These are phyloP conservation scores for Cyclostephanos invisitatus DNA, from an alignment of 108 stramenopile species.

Conservation along the genomic window DNA sequence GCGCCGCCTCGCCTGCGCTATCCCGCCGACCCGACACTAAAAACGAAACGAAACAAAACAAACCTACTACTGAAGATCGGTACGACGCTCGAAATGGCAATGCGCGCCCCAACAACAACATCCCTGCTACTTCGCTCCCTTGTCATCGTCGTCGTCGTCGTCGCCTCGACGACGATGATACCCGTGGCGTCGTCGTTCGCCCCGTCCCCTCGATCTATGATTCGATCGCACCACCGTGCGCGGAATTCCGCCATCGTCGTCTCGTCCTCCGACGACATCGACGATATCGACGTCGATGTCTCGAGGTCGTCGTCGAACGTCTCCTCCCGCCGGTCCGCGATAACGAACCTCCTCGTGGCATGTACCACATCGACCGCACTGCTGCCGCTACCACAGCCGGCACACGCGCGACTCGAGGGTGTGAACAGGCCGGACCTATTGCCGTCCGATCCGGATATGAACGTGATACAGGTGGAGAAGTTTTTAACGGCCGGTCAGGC, in stretches of 20 bases:
- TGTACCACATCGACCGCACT: constrained; percentile 13
- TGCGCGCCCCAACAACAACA: too few species aligned
- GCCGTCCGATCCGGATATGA: constrained; percentile 60
- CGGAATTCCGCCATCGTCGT: too few species aligned
- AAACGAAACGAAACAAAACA: too few species aligned
- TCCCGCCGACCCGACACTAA: too few species aligned
- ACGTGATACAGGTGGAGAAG: constrained; percentile 86
- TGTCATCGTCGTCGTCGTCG: not conserved
- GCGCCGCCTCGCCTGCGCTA: too few species aligned
- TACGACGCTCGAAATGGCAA: too few species aligned
- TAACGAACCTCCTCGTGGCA: not conserved
- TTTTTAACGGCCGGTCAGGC: constrained; percentile 85
- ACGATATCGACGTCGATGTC: not conserved
- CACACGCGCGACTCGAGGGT: constrained; percentile 75
- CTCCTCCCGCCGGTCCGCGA: constrained; percentile 20
- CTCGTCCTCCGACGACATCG: not conserved
- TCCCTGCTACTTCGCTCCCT: too few species aligned
- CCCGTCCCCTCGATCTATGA: too few species aligned
- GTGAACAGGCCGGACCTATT: constrained; percentile 87
- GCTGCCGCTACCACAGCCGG: constrained; percentile 34
- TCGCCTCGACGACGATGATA: too few species aligned
- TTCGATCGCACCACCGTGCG: too few species aligned
- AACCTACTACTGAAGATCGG: too few species aligned
- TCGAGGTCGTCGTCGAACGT: not conserved
- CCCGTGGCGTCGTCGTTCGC: not conserved